Evolutionary conservation across 1,284 basidiomycete genomes (phyloP).

Genomic region (Sphagnurus paluster): DNA sequence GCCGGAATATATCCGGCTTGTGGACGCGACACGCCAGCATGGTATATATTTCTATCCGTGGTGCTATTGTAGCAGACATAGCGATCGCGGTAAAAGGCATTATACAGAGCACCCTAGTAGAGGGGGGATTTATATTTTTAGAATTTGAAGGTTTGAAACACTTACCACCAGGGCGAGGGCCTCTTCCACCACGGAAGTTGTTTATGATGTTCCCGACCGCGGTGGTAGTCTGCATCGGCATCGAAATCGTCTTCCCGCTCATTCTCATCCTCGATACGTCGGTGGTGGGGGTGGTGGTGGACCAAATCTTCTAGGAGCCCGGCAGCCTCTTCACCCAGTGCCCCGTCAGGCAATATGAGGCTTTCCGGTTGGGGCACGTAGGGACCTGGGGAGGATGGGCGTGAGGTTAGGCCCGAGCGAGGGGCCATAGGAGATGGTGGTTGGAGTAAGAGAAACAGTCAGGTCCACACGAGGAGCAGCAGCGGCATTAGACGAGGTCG

Average conservation of each 20-base stretch:
- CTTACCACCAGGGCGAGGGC: conserved; percentile 70
- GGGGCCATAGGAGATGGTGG: conserved; percentile 4
- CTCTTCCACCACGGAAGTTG: conserved; percentile 67
- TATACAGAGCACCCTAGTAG: conserved; percentile 53
- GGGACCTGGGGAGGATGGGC: conserved; percentile 14
- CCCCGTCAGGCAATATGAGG: conserved; percentile 43
- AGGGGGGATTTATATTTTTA: background rate
- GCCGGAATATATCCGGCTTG: conserved; percentile 48
- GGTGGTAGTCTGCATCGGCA: conserved; percentile 14
- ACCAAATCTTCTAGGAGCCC: conserved; percentile 51
- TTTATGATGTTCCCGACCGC: conserved; percentile 8
- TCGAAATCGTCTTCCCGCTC: conserved; percentile 22
- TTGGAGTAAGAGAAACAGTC: conserved; percentile 2
- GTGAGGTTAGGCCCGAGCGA: background rate
- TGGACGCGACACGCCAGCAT: conserved; percentile 53
- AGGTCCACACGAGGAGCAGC: conserved; percentile 3
- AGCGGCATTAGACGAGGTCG: conserved; percentile 4
- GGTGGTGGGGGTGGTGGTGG: conserved; percentile 39
- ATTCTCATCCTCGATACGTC: too few relatives aligned
- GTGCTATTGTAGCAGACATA: conserved; percentile 56
- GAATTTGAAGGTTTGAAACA: conserved; percentile 7
- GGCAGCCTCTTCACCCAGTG: conserved; percentile 44
- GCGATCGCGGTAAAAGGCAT: conserved; percentile 56
- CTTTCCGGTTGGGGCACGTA: conserved; percentile 36
- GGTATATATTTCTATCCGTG: conserved; percentile 66